Conservation (phyloP, 352 stramenopile species). For the Phytophthora ramorum region DNA sequence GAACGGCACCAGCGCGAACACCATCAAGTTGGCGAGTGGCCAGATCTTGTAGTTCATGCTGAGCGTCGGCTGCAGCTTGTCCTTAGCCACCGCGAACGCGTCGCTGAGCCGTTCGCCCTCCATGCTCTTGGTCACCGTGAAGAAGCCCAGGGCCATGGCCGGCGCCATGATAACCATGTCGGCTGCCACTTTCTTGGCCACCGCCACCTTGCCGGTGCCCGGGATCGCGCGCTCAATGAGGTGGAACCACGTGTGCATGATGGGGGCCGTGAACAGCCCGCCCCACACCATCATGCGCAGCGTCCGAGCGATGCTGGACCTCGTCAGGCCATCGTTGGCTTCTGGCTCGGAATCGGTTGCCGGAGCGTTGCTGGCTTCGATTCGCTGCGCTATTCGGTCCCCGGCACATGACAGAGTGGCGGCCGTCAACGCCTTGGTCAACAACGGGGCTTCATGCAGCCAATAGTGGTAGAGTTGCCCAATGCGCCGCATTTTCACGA, state of each 20-base stretch:
- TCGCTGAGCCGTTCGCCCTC: slow-evolving; percentile 43
- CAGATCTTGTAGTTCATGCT: slow-evolving; percentile 58
- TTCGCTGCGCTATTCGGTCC: slow-evolving; percentile 54
- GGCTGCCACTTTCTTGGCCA: slow-evolving; percentile 50
- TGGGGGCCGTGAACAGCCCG: slow-evolving; percentile 83
- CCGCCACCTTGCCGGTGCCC: slow-evolving; percentile 27
- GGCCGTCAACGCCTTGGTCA: slow-evolving; percentile 63
- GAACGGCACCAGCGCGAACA: slow-evolving; percentile 57
- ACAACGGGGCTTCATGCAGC: slow-evolving; percentile 54
- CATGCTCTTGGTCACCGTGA: slow-evolving; percentile 48
- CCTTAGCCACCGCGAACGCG: slow-evolving; percentile 41
- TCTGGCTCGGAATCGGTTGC: slow-evolving; percentile 2
- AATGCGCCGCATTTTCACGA: slow-evolving; percentile 31
- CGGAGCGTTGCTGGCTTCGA: slow-evolving; percentile 25
- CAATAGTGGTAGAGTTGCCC: slow-evolving; percentile 48
- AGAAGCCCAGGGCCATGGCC: slow-evolving; percentile 49
- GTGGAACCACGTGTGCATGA: slow-evolving; percentile 92
- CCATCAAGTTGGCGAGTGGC: slow-evolving; percentile 52
- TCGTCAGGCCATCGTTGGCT: slow-evolving; percentile 15
- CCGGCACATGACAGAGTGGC: slow-evolving; percentile 51
- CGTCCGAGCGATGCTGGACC: slow-evolving; percentile 49
- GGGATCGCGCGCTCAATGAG: slow-evolving; percentile 70
- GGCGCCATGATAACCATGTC: slow-evolving; percentile 58
- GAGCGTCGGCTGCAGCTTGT: slow-evolving; percentile 47
- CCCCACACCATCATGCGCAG: slow-evolving; percentile 89